Evolutionary conservation across 768 basidiomycete genomes (phyloP), one percentile per base, ranked within the genome.

Genomic region (Hericium coralloides): DNA sequence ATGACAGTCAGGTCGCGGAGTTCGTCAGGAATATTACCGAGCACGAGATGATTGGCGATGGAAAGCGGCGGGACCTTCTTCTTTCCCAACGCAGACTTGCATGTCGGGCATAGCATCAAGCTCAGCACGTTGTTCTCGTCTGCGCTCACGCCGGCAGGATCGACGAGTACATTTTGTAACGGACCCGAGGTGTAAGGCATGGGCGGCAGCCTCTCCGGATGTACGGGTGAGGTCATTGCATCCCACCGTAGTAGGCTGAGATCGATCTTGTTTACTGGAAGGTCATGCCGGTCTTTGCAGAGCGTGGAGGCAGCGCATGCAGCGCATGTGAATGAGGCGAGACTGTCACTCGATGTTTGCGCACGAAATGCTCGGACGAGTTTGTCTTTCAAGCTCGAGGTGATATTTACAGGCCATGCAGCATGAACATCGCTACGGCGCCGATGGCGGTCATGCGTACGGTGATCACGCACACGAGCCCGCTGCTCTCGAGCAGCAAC

Each of bases 1-100:
- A 77, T 65, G 17, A 68, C 53, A 1, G 70, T 72, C 1, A 76
- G 48, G 49, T 71, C 65, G 17, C 61, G 43, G 15, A 76, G 54
- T 20, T 61, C 66, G 12, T 52, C 18, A 0, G 73, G 74, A 2
- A 73, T 60, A 6, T 38, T 14, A 8, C 74, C 73, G 2, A 74
- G 6, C 49, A 56, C 69, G 8, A 63, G 60, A 15, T 62, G 48
- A 61, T 75, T 75, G 0, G 73, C 71, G 0, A 76, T 18, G 1
- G 74, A 57, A 12, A 69, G 52, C 0, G 63, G 47, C 7, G 72
- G 73, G 0, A 64, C 31, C 23, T 64, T 63, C 0, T 58, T 43
- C 8, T 25, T 25, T 0, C 25, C 52, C 2, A 72, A 22, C 15
- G 55, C 45, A 0, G 17, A 17, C 12, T 57, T 26, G 48, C 72